A percentile compares a stretch with the other conserved stretches of the same genome.
These are phyloP conservation scores for Wickerhamiella galacta DNA, from an alignment of 805 yeast genomes.

Conservation along the genomic window DNA sequence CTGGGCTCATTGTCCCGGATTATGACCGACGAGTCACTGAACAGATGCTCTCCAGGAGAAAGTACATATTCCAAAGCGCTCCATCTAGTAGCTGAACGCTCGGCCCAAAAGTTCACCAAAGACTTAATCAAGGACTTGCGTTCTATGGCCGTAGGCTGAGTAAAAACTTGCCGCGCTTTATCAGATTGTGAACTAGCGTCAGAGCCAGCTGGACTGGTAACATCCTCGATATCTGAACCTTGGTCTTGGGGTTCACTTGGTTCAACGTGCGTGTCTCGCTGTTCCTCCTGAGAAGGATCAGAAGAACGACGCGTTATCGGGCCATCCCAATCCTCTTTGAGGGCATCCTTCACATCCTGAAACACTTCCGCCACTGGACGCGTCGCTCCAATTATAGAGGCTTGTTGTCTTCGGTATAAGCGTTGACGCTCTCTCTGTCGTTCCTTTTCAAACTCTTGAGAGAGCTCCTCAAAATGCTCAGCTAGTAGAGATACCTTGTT, in stretches of 20 bases:
- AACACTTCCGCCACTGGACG: slow-evolving; percentile 85
- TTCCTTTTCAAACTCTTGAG: slow-evolving; percentile 74
- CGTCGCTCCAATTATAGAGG: slow-evolving; percentile 56
- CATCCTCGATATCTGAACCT: slow-evolving; percentile 2
- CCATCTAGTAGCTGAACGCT: slow-evolving; percentile 90
- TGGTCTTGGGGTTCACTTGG: too few relatives aligned
- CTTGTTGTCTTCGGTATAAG: slow-evolving; percentile 37
- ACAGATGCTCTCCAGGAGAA: slow-evolving; percentile 66
- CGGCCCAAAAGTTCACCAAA: slow-evolving; percentile 90
- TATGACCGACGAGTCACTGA: slow-evolving; percentile 83
- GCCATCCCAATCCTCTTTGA: slow-evolving; percentile 36
- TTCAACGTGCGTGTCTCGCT: too few relatives aligned
- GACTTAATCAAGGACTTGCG: slow-evolving; percentile 65
- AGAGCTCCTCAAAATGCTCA: slow-evolving; percentile 62
- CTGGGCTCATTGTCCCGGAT: slow-evolving; percentile 95
- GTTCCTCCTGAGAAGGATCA: too few relatives aligned
- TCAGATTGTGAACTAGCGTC: neutral
- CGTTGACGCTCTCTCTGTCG: slow-evolving; percentile 63
- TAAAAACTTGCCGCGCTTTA: too few relatives aligned
- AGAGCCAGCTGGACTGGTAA: slow-evolving; percentile 1
- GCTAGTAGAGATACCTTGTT: slow-evolving; percentile 23
- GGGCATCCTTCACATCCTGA: slow-evolving; percentile 77
- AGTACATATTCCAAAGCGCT: slow-evolving; percentile 78
- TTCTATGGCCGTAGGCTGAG: slow-evolving; percentile 29
- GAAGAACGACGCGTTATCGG: too few relatives aligned